A percentile compares a stretch with the other conserved stretches of the same genome.
Evolutionary conservation across 441 rosid species (phyloP).

Genomic region (Adansonia madagascariensis): DNA sequence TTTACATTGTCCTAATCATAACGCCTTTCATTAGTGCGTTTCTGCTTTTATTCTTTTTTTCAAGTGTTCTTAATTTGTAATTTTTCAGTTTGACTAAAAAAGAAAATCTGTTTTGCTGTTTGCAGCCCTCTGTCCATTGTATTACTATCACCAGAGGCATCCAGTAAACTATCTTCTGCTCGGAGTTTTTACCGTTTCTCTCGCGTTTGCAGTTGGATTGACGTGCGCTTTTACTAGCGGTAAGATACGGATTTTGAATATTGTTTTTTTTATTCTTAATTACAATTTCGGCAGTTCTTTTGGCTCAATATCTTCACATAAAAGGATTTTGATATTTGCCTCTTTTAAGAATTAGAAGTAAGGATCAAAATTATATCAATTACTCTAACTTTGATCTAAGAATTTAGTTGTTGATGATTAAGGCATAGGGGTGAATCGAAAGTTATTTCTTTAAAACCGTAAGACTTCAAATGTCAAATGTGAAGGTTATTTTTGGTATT

Average conservation of each 20-base stretch:
- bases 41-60: neutral
- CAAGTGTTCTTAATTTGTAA: neutral
- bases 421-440: no score
- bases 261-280: neutral
- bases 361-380: no score
- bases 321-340: no score
- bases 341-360: no score
- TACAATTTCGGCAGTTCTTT: no score
- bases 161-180: neutral
- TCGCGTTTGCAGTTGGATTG: constrained; percentile 77
- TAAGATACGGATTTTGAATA: constrained; percentile 30
- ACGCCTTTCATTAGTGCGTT: neutral
- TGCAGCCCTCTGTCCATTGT: constrained; percentile 1
- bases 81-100: neutral
- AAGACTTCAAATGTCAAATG: no score
- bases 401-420: no score
- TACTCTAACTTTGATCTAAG: no score
- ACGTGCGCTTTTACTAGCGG: constrained; percentile 86
- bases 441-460: no score
- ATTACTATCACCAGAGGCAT: constrained; percentile 12
- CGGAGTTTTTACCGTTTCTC: constrained; percentile 58
- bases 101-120: neutral
- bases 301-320: no score
- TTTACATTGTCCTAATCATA: neutral
- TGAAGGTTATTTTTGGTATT: no score